Conservation (phyloP, 345 rosid genomes). For the Firmiana major region DNA sequence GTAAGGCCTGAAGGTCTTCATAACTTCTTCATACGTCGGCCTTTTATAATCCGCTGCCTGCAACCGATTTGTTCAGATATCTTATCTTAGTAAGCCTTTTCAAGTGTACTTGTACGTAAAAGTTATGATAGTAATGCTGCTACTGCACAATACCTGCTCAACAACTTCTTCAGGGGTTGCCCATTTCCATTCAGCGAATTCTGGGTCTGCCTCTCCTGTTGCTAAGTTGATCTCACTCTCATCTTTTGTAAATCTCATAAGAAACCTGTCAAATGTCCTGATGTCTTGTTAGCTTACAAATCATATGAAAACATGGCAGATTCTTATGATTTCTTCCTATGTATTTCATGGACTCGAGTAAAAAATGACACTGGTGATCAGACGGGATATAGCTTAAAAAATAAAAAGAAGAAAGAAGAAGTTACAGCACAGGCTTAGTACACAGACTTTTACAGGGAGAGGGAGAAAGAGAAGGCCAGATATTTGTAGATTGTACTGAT, state of each 20-base stretch:
- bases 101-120: background rate
- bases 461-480: background rate
- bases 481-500: background rate
- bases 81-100: background rate
- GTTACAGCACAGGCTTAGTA: background rate
- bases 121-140: background rate
- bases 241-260: slow-evolving; percentile 69
- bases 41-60: slow-evolving; percentile 96
- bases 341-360: background rate
- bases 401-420: background rate
- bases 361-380: background rate
- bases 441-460: background rate
- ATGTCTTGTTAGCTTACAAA: background rate
- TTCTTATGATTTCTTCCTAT: background rate
- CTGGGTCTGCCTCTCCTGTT: slow-evolving; percentile 70
- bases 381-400: background rate
- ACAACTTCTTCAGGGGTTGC: slow-evolving; percentile 73
- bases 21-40: slow-evolving; percentile 90
- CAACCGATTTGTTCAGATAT: background rate
- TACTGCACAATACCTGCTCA: slow-evolving; percentile 53
- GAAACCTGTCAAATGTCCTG: slow-evolving; percentile 49
- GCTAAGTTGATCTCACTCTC: slow-evolving; percentile 82
- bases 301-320: background rate
- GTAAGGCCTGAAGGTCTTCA: slow-evolving; percentile 71
- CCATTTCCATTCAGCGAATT: slow-evolving; percentile 98